Evolutionary conservation across 1,284 basidiomycete genomes (phyloP), one percentile per base, ranked within the genome.

Genomic region (Melampsora abietis-canadensis): DNA sequence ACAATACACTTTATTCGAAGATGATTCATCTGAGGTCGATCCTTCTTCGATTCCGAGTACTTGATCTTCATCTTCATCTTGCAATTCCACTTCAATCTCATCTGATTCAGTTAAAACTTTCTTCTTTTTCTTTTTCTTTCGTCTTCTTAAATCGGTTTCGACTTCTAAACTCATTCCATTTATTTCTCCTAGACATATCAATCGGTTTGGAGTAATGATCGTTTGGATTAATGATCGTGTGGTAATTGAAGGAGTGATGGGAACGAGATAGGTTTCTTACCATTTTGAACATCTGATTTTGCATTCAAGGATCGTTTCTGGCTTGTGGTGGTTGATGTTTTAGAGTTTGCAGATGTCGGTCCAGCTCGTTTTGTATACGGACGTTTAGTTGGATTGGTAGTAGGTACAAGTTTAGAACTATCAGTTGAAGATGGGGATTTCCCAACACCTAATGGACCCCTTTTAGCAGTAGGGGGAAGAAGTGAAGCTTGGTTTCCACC

Each of bases 311-410:
- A 14, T 44, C 12, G 8, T 15, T 44, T 44, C 14, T 44, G 40
- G 40, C 14, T n/a, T 12, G 37, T 21, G 6, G 63, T 44, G 14
- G 7, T 46, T 10, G 59, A 48, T 19, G 61, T 70, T 59, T 70
- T 70, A n/a, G 46, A 8, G 17, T 61, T 70, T 19, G 24, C n/a
- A 10, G 60, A 61, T 2, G 27, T 4, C 21, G 47, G 40, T 17
- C 69, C 69, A 54, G 31, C 59, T 12, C 69, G 69, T 31, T 73
- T 73, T 15, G 69, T 73, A 27, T 73, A 73, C 30, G 61, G 44
- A 12, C 69, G 40, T 44, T 70, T 70, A 10, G 68, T n/a, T 17
- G 15, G 44, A n/a, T 1, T 3, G 0, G 68, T 44, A 12, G 60
- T 61, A 6, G 24, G 4, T 0, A 31, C 24, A 44, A 44, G 40